Percentiles rank a stretch among this genome's conserved stretches.
phyloP scores from a whole-genome alignment of 768 basidiomycete species.

The Mycena alexandri region DNA sequence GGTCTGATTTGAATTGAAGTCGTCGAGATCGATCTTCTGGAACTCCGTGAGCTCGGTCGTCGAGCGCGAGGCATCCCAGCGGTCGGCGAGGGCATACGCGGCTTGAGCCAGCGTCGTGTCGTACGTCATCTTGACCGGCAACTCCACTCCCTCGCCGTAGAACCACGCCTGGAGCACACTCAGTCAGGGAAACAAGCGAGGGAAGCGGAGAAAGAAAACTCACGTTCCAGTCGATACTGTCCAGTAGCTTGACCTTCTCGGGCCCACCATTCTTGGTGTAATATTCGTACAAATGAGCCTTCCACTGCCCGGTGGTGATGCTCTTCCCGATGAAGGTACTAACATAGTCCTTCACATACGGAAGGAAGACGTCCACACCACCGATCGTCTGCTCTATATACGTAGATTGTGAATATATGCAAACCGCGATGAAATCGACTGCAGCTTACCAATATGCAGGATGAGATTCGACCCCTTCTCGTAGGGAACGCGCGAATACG shows the following conservation, averaged over 20 bases:
- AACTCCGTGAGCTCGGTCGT: conserved; percentile 63
- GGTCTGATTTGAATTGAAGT: conserved; percentile 83
- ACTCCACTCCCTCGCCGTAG: conserved; percentile 78
- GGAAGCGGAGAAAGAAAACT: conserved; percentile 39
- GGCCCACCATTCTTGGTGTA: conserved; percentile 69
- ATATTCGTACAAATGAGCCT: conserved; percentile 80
- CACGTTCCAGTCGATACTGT: conserved; percentile 85
- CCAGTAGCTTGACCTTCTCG: conserved; percentile 74
- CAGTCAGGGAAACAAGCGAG: background rate
- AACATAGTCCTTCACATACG: conserved; percentile 88
- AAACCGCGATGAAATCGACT: background rate
- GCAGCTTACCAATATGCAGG: conserved; percentile 74
- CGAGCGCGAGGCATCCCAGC: conserved; percentile 77
- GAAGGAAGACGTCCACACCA: conserved; percentile 86
- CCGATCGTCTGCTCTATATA: conserved; percentile 75
- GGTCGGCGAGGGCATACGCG: conserved; percentile 77
- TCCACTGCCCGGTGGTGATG: conserved; percentile 89
- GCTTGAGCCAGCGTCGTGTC: conserved; percentile 78
- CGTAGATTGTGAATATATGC: background rate
- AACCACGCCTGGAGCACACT: conserved; percentile 73
- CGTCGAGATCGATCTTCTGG: conserved; percentile 68
- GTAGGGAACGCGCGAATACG: conserved; percentile 83
- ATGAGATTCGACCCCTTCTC: conserved; percentile 93
- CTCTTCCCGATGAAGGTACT: conserved; percentile 85
- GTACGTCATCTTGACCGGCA: conserved; percentile 76